Evolutionary conservation across 345 rosid species (phyloP), one percentile per base, ranked within the genome.

Genomic region (Arabidopsis arenosa): DNA sequence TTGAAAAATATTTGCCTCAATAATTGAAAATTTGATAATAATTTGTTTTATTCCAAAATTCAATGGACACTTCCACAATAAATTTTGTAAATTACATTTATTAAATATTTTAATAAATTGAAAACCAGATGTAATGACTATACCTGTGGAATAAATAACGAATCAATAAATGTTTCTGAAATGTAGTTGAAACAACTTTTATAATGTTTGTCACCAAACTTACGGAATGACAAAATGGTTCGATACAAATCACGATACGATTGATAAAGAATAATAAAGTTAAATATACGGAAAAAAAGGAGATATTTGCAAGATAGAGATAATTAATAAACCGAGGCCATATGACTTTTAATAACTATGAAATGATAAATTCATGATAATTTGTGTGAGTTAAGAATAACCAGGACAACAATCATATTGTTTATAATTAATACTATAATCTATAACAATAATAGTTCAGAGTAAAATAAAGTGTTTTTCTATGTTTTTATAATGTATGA

Each of bases 311-410:
- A 26, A 44, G 11, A 13, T 26, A 7, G 7, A 6, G 7, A 30
- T 28, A 44, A 62, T 39, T 28, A 44, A 62, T 39, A 23, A 12
- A 35, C 28, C 44, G 45, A 36, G 18, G 30, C 45, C 51, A 45
- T 5, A 9, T 5, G 56, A 55, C 32, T 45, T 9, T 26, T 2
- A 36, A 21, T 59, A 18, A 58, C 12, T 18, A 33, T 18, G 6
- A 43, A 55, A 69, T 53, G 15, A 43, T 43, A 43, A 4, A 58
- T 52, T 48, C 13, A 60, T 48, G 60, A 39, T 68, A 37, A 53
- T 14, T 7, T 14, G 51, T 45, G 37, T 56, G 37, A 30, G 71
- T 66, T 33, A 33, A 18, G 5, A 17, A 66, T 49, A 17, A 49
- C 18, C 12, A 9, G 15, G 41, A 51, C 2, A 45, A 52, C 49